Evolutionary conservation across 441 rosid genomes (phyloP).

Genomic region (Mallotus japonicus): DNA sequence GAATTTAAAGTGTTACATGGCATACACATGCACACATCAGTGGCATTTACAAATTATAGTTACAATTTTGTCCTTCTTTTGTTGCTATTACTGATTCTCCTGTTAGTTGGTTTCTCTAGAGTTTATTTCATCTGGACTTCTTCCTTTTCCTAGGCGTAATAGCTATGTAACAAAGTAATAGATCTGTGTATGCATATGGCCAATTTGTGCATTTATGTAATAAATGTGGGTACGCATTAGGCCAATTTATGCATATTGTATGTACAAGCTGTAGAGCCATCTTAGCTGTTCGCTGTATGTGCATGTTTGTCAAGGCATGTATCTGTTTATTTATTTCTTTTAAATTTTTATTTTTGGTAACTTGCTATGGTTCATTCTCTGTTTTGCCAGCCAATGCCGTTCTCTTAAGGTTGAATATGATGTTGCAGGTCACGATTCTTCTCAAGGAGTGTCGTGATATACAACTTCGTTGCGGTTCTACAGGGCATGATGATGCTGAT

Average conservation of each 20-base stretch:
- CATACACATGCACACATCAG: not conserved
- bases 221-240: no score
- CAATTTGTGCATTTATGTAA: not conserved
- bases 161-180: no score
- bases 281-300: not conserved
- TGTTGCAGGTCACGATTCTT: conserved; percentile 79
- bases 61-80: not conserved
- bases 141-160: not conserved
- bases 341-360: not conserved
- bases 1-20: not conserved
- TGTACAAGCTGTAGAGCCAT: not conserved
- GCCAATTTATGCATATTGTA: not conserved
- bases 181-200: not conserved
- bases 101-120: not conserved
- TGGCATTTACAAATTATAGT: not conserved
- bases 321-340: not conserved
- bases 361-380: not conserved
- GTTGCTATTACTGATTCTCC: not conserved
- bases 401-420: conserved; percentile 14
- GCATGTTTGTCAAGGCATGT: not conserved
- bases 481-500: conserved; percentile 43
- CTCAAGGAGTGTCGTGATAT: conserved; percentile 96
- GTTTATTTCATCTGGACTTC: not conserved
- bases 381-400: not conserved
- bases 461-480: conserved; percentile 83